These are phyloP conservation scores for Marsdenia floribunda DNA, from an alignment of 257 asterid genomes.

Conservation along the genomic window DNA sequence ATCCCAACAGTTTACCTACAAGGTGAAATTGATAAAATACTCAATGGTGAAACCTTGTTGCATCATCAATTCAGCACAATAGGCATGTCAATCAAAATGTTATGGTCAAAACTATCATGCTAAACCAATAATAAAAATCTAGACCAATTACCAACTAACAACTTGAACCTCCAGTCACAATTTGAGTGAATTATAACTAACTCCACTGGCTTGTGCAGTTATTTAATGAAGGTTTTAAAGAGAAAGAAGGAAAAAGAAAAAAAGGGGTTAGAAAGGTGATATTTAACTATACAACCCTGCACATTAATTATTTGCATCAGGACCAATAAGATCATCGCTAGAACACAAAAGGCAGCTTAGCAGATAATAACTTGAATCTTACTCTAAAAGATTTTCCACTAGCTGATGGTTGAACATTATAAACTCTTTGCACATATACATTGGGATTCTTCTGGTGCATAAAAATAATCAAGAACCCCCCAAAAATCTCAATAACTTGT, in stretches of 20 bases:
- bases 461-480: neutral
- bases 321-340: neutral
- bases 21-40: constrained; percentile 2
- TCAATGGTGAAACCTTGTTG: neutral
- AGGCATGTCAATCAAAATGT: neutral
- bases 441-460: neutral
- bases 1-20: constrained; percentile 77
- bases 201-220: neutral
- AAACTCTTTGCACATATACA: neutral
- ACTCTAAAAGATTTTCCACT: neutral
- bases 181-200: neutral
- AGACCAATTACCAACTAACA: neutral
- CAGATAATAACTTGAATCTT: neutral
- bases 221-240: neutral
- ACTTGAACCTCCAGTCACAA: neutral
- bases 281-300: neutral
- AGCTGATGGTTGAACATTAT: neutral
- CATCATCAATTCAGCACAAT: neutral
- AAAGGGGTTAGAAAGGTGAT: neutral
- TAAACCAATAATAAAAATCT: neutral
- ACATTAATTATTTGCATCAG: neutral
- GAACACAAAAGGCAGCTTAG: neutral
- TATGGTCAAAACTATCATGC: neutral
- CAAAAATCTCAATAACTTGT: neutral
- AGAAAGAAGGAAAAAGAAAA: neutral